phyloP scores from a whole-genome alignment of 176 grass and related monocot species.

The Oropetium thomaeum region DNA sequence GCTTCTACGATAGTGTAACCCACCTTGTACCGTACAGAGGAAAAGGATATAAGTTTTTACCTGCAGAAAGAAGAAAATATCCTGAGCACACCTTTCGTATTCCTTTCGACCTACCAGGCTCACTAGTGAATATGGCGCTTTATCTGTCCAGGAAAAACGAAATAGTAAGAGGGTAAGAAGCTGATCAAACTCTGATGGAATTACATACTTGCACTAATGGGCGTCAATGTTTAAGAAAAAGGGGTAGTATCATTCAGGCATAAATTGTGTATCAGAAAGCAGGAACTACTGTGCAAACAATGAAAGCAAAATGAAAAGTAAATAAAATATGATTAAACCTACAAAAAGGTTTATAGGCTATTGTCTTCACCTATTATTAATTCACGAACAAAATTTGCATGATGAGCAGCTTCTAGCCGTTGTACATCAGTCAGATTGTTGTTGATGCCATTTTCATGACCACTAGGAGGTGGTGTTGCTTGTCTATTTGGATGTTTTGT shows the following conservation, averaged over 20 bases:
- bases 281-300: conserved; percentile 8
- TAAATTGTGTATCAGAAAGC: background rate
- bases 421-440: conserved; percentile 65
- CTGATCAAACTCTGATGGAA: background rate
- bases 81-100: conserved; percentile 87
- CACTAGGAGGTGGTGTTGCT: conserved; percentile 35
- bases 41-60: conserved; percentile 36
- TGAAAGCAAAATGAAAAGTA: background rate
- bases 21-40: background rate
- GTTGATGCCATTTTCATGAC: conserved; percentile 44
- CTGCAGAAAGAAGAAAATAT: conserved; percentile 99
- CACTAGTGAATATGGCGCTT: conserved; percentile 77
- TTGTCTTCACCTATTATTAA: conserved; percentile 74
- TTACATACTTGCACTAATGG: no score
- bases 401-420: conserved; percentile 68
- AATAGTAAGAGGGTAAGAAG: background rate
- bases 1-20: conserved; percentile 11
- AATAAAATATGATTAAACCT: background rate
- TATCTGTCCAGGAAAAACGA: conserved; percentile 47
- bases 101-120: conserved; percentile 93
- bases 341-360: background rate
- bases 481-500: conserved; percentile 95
- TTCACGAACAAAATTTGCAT: conserved; percentile 85
- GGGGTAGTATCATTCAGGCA: conserved; percentile 1
- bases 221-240: no score